These are phyloP conservation scores for Phanerochaete carnosa DNA, from an alignment of 768 basidiomycete genomes.

Conservation along the genomic window DNA sequence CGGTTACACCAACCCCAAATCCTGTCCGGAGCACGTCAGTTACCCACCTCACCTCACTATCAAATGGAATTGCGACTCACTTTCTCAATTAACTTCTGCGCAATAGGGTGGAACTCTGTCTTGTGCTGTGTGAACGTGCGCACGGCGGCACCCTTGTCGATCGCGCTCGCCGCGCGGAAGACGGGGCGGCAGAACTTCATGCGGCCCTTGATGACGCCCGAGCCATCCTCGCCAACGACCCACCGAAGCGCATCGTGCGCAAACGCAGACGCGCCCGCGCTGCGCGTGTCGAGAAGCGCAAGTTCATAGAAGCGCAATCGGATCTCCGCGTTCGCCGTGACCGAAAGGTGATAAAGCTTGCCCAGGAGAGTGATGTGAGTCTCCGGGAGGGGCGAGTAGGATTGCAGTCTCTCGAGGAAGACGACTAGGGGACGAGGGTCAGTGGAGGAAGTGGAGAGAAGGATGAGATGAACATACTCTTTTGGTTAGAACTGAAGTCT, in stretches of 20 bases:
- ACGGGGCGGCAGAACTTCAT: constrained; percentile 84
- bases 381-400: constrained; percentile 57
- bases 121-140: constrained; percentile 45
- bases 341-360: constrained; percentile 42
- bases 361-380: constrained; percentile 60
- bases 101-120: constrained; percentile 71
- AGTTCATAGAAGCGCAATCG: constrained; percentile 76
- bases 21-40: too few species aligned
- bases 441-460: not conserved
- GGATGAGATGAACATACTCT: constrained; percentile 37
- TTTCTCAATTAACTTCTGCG: constrained; percentile 72
- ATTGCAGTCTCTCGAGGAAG: constrained; percentile 78
- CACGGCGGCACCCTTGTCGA: constrained; percentile 51
- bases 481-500: constrained; percentile 72
- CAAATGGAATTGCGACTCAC: constrained; percentile 32
- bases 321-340: constrained; percentile 73
- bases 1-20: too few species aligned
- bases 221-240: constrained; percentile 60
- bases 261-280: constrained; percentile 47
- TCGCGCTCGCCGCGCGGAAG: constrained; percentile 52
- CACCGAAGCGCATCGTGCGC: constrained; percentile 57
- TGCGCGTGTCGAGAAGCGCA: constrained; percentile 49
- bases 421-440: constrained; percentile 46
- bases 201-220: constrained; percentile 65
- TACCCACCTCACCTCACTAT: too few species aligned